Conservation (phyloP, 148 eudicot genomes). For the Diospyros lotus region DNA sequence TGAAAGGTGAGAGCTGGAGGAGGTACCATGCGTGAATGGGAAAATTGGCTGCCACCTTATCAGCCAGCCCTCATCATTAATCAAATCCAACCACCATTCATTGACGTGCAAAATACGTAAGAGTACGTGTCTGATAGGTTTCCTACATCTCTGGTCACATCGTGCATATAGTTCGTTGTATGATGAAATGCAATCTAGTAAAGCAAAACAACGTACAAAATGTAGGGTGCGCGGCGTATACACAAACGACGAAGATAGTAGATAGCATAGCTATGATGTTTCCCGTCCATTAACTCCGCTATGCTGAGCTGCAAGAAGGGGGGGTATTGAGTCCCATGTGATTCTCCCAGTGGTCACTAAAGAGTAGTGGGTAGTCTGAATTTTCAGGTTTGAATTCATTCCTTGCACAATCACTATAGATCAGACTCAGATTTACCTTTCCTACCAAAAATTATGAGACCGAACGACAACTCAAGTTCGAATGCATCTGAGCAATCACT, state of each 20-base stretch:
- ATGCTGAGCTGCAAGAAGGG: constrained; percentile 5
- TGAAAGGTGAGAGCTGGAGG: no score
- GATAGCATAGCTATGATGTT: neutral
- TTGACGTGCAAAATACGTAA: neutral
- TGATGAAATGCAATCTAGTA: neutral
- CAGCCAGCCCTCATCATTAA: neutral
- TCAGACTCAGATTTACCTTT: no score
- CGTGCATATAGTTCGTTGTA: neutral
- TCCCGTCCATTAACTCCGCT: neutral
- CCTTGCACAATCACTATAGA: no score
- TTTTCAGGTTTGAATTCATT: no score
- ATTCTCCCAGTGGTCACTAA: no score
- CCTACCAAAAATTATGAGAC: no score
- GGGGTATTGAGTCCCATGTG: no score
- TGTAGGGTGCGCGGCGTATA: neutral
- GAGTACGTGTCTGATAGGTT: neutral
- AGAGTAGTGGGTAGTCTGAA: no score
- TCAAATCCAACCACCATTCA: neutral
- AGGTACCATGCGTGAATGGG: no score
- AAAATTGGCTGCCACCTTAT: no score
- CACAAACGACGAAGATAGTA: neutral
- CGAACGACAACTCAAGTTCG: no score
- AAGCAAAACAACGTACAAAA: neutral
- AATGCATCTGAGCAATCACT: no score
- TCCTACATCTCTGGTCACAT: neutral